Conservation (phyloP, 2,329 filamentous ascomycete genomes). For the Dactylellina cionopaga region DNA sequence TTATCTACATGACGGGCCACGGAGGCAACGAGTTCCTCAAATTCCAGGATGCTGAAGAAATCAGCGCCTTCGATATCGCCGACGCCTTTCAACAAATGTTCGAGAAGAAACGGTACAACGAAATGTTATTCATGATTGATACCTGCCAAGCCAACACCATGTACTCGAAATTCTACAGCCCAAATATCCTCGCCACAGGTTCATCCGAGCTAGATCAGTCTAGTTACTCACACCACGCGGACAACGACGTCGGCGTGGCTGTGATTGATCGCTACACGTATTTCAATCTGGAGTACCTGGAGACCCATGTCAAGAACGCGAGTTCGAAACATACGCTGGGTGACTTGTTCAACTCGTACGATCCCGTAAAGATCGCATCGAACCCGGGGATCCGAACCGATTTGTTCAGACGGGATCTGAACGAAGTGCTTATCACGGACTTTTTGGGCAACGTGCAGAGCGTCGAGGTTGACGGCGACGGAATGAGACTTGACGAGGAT, state of each 20-base stretch:
- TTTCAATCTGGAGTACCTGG: slow-evolving; percentile 96
- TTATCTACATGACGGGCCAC: slow-evolving; percentile 99
- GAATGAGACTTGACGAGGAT: slow-evolving; percentile 73
- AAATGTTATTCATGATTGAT: slow-evolving; percentile 99
- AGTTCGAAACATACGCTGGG: slow-evolving; percentile 89
- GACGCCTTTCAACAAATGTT: slow-evolving; percentile 99
- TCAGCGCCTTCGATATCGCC: slow-evolving; percentile 92
- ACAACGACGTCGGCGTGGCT: slow-evolving; percentile 96
- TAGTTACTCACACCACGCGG: slow-evolving; percentile 96
- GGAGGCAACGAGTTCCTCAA: slow-evolving; percentile 98
- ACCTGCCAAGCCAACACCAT: slow-evolving; percentile 99
- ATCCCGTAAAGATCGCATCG: slow-evolving; percentile 92
- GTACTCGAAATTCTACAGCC: slow-evolving; percentile 97
- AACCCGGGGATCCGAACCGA: slow-evolving; percentile 93
- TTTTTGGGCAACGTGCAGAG: slow-evolving; percentile 99
- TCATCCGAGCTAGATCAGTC: slow-evolving; percentile 95
- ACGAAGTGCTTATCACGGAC: slow-evolving; percentile 77
- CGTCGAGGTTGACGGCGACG: slow-evolving; percentile 80
- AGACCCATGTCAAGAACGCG: slow-evolving; percentile 85
- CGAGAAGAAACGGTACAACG: slow-evolving; percentile 99
- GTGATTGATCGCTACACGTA: slow-evolving; percentile 99
- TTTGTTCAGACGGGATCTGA: slow-evolving; percentile 75
- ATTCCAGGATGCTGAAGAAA: slow-evolving; percentile 98
- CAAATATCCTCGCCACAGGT: slow-evolving; percentile 98
- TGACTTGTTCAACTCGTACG: slow-evolving; percentile 95